phyloP scores from a whole-genome alignment of 257 asterid species.

The Asclepias syriaca region DNA sequence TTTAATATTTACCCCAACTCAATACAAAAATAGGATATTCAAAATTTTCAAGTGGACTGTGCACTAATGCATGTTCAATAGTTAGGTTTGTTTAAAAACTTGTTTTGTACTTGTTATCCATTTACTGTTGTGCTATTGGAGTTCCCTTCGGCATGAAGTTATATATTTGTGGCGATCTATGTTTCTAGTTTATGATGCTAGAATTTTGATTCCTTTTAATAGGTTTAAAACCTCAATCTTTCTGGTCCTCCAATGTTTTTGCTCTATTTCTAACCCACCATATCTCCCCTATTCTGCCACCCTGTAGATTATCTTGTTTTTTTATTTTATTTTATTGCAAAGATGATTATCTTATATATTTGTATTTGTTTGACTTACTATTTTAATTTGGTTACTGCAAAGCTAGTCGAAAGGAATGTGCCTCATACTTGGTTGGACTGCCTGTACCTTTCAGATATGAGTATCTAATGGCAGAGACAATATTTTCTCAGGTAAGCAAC shows the following conservation, averaged over 20 bases:
- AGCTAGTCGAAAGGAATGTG: conserved; percentile 99
- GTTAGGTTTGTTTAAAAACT: background rate
- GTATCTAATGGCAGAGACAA: conserved; percentile 98
- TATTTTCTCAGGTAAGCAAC: conserved; percentile 83
- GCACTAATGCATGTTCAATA: background rate
- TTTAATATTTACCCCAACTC: background rate
- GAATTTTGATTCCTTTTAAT: background rate
- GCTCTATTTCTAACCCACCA: background rate
- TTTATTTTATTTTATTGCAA: background rate
- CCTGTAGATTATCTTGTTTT: background rate
- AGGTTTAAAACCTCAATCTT: background rate
- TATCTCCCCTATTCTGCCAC: background rate
- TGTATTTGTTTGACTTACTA: conserved; percentile 36
- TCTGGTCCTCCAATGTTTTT: background rate
- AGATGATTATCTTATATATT: background rate
- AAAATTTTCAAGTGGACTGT: background rate
- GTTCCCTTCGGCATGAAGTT: background rate
- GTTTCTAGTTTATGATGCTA: background rate
- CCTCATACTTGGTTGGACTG: conserved; percentile 92
- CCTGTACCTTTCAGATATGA: conserved; percentile 96
- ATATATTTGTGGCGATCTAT: background rate
- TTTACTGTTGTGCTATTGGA: background rate
- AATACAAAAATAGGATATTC: too few species aligned
- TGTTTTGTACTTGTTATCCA: background rate
- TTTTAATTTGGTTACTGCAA: conserved; percentile 63